Percentiles rank a stretch among this genome's conserved stretches.
Conservation (phyloP, 768 basidiomycete genomes). For the Daedaleopsis sinensis region DNA sequence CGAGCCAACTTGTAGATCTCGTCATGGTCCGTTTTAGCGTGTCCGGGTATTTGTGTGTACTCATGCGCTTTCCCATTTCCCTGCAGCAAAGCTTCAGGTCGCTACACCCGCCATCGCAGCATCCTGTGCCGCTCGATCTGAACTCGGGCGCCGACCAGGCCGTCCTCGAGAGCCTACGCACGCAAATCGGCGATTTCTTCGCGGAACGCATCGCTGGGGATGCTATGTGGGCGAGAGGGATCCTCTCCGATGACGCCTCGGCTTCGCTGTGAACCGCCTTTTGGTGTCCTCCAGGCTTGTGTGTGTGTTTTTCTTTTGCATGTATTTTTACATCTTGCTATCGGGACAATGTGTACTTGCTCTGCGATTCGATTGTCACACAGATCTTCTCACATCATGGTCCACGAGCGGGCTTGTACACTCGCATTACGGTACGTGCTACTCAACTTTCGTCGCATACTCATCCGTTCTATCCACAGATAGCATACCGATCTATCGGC, state of each 20-base stretch:
- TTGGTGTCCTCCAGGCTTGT: background rate
- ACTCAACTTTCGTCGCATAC: too few species aligned
- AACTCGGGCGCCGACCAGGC: slow-evolving; percentile 50
- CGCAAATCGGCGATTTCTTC: slow-evolving; percentile 65
- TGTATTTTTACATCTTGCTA: slow-evolving; percentile 16
- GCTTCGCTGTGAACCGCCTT: background rate
- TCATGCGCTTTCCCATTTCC: background rate
- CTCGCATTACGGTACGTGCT: background rate
- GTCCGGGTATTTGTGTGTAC: background rate
- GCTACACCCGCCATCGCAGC: slow-evolving; percentile 58
- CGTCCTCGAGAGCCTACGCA: slow-evolving; percentile 49
- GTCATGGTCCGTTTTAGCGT: slow-evolving; percentile 52
- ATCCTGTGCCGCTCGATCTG: slow-evolving; percentile 59
- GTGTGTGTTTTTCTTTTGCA: background rate
- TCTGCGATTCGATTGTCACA: background rate
- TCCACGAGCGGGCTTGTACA: too few species aligned
- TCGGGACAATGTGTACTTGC: slow-evolving; percentile 8
- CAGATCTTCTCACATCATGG: too few species aligned
- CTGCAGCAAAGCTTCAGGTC: slow-evolving; percentile 63
- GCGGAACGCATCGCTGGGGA: slow-evolving; percentile 58
- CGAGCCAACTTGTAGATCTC: slow-evolving; percentile 53
- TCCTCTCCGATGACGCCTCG: slow-evolving; percentile 38
- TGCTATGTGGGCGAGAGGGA: slow-evolving; percentile 63
- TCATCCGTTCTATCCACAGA: too few species aligned
- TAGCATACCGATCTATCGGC: too few species aligned